Percentiles rank a stretch among this genome's conserved stretches.
Conservation (phyloP, 306 rosid species). For the Fragaria iinumae region DNA sequence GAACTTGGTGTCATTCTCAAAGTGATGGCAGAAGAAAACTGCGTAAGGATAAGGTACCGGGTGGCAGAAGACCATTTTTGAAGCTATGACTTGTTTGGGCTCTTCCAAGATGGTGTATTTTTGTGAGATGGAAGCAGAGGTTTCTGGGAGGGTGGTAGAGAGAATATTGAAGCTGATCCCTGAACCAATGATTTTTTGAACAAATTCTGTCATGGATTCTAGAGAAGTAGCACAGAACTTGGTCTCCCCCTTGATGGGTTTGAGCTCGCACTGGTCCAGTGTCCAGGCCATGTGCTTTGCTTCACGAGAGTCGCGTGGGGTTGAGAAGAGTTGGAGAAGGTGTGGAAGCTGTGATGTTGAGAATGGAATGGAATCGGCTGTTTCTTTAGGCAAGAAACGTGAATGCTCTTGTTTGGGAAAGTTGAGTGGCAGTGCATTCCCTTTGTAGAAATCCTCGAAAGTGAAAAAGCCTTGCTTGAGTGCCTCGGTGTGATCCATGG, state of each 20-base stretch:
- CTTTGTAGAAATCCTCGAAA: slow-evolving; percentile 39
- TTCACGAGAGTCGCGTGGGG: slow-evolving; percentile 36
- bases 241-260: slow-evolving; percentile 45
- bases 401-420: slow-evolving; percentile 41
- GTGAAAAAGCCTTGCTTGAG: slow-evolving; percentile 50
- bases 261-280: slow-evolving; percentile 39
- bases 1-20: slow-evolving; percentile 40
- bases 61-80: slow-evolving; percentile 60
- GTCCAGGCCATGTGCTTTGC: slow-evolving; percentile 40
- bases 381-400: slow-evolving; percentile 37
- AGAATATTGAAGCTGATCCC: slow-evolving; percentile 21
- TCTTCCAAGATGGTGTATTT: slow-evolving; percentile 36
- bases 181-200: slow-evolving; percentile 33
- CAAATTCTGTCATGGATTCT: slow-evolving; percentile 47
- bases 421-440: slow-evolving; percentile 49
- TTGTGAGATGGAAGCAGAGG: slow-evolving; percentile 32
- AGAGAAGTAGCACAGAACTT: slow-evolving; percentile 53
- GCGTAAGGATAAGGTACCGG: slow-evolving; percentile 51
- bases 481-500: slow-evolving; percentile 42
- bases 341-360: slow-evolving; percentile 43
- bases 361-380: slow-evolving; percentile 57
- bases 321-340: slow-evolving; percentile 51
- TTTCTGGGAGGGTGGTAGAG: slow-evolving; percentile 40
- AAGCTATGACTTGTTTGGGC: slow-evolving; percentile 44
- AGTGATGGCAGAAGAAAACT: slow-evolving; percentile 51